These are phyloP conservation scores for Yamagishiella unicocca DNA, from an alignment of 139 green algal genomes.

Conservation along the genomic window DNA sequence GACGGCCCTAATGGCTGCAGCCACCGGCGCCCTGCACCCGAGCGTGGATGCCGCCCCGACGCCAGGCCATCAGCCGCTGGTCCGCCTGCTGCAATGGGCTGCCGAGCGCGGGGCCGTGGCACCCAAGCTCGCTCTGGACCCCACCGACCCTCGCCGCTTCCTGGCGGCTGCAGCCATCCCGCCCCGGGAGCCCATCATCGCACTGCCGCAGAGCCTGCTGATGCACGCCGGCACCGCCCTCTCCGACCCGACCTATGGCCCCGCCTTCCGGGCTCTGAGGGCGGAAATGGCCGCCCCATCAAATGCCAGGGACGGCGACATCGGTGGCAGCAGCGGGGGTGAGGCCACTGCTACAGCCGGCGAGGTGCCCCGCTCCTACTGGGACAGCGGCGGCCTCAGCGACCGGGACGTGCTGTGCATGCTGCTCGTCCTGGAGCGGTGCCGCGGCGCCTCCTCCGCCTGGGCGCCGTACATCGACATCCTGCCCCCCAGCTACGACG, in stretches of 20 bases:
- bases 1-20: too few species aligned
- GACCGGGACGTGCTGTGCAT: slow-evolving; percentile 63
- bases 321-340: too few species aligned
- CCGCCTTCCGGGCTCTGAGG: slow-evolving; percentile 27
- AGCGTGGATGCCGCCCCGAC: slow-evolving; percentile 5
- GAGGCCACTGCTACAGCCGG: not conserved
- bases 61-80: not conserved
- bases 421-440: slow-evolving; percentile 62
- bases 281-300: slow-evolving; percentile 7
- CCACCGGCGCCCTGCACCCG: too few species aligned
- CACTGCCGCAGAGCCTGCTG: slow-evolving; percentile 41
- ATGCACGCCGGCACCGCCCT: slow-evolving; percentile 46
- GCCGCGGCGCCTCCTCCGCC: slow-evolving; percentile 1
- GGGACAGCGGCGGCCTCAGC: slow-evolving; percentile 34
- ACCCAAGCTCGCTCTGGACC: not conserved
- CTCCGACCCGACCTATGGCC: slow-evolving; percentile 27
- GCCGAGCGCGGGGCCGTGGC: not conserved
- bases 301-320: not conserved
- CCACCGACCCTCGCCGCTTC: not conserved
- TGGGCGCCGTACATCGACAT: slow-evolving; percentile 65
- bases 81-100: slow-evolving; percentile 24
- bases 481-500: slow-evolving; percentile 62
- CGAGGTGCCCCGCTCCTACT: not conserved
- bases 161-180: not conserved
- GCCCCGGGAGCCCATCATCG: slow-evolving; percentile 25